These are phyloP conservation scores for Pezicula carpinea DNA, from an alignment of 2,329 filamentous ascomycete species.

Conservation along the genomic window DNA sequence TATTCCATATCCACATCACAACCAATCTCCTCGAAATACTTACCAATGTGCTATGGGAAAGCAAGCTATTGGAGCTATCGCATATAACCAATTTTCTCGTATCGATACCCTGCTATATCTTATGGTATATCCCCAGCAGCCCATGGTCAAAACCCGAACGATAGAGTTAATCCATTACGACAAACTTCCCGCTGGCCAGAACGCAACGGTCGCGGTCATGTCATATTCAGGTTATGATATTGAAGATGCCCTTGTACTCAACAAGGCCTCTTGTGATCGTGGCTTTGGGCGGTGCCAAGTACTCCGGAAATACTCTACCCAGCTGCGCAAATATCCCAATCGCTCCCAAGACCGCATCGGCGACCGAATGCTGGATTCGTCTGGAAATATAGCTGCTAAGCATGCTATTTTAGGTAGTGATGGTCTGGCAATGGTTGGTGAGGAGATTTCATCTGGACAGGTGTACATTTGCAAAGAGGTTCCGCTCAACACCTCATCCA, in stretches of 20 bases:
- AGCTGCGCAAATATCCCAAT: slow-evolving; percentile 85
- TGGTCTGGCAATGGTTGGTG: slow-evolving; percentile 82
- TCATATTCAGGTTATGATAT: slow-evolving; percentile 99
- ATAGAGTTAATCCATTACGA: slow-evolving; percentile 97
- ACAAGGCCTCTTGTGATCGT: slow-evolving; percentile 91
- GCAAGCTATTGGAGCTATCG: slow-evolving; percentile 97
- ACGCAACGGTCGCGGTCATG: slow-evolving; percentile 98
- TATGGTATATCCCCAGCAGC: slow-evolving; percentile 95
- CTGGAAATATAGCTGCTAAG: slow-evolving; percentile 59
- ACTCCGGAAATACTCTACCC: slow-evolving; percentile 88
- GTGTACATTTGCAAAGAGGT: slow-evolving; percentile 88
- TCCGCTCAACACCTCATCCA: slow-evolving; percentile 72
- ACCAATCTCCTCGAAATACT: slow-evolving; percentile 96
- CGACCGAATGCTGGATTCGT: slow-evolving; percentile 48
- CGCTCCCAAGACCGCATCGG: slow-evolving; percentile 64
- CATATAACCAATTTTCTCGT: slow-evolving; percentile 94
- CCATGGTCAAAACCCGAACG: slow-evolving; percentile 95
- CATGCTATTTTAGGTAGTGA: slow-evolving; percentile 76
- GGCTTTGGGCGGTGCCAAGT: slow-evolving; percentile 97
- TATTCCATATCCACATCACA: slow-evolving; percentile 97
- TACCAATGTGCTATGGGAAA: slow-evolving; percentile 99
- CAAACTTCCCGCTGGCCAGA: slow-evolving; percentile 93
- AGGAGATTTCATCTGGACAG: slow-evolving; percentile 71
- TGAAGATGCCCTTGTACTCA: slow-evolving; percentile 92
- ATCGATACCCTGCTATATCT: slow-evolving; percentile 96